phyloP scores from a whole-genome alignment of 495 filamentous ascomycete species.

The Parathielavia hyrcaniae region DNA sequence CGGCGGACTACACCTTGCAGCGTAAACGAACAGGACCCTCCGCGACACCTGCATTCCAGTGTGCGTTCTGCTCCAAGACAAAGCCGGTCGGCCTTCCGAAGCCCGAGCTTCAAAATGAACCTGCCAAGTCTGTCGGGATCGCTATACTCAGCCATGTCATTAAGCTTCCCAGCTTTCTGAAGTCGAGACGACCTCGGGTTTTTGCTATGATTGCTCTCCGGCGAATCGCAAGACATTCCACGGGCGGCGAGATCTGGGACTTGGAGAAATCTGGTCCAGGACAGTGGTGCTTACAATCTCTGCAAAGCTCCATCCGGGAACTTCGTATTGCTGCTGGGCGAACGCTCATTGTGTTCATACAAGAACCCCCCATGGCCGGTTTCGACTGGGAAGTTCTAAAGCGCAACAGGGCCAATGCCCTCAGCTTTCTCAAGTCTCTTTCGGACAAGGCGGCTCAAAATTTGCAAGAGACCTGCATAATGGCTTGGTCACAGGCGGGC shows the following conservation, averaged over 20 bases:
- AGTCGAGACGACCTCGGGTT: conserved; percentile 57
- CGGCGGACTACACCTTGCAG: conserved; percentile 31
- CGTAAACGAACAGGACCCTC: neutral
- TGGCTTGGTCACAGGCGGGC: conserved; percentile 77
- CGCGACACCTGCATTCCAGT: conserved; percentile 14
- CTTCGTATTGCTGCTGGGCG: conserved; percentile 71
- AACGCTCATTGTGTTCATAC: conserved; percentile 53
- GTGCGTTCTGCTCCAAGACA: conserved; percentile 21
- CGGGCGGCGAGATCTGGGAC: conserved; percentile 51
- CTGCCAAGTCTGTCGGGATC: conserved; percentile 33
- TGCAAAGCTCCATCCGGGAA: conserved; percentile 78
- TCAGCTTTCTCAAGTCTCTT: conserved; percentile 64
- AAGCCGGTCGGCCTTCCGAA: neutral
- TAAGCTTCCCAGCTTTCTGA: conserved; percentile 50
- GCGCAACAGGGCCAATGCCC: conserved; percentile 59
- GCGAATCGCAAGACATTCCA: conserved; percentile 59
- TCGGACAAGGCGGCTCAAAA: conserved; percentile 57
- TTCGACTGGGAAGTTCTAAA: conserved; percentile 35
- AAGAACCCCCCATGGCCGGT: conserved; percentile 39
- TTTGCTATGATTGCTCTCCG: conserved; percentile 65
- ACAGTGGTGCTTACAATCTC: conserved; percentile 71
- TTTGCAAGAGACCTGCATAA: conserved; percentile 74
- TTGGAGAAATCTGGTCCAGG: conserved; percentile 60
- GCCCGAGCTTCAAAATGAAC: neutral
- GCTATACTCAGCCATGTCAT: conserved; percentile 52